Conservation (phyloP, 805 yeast species). For the Pichia rugopelliculosa region DNA sequence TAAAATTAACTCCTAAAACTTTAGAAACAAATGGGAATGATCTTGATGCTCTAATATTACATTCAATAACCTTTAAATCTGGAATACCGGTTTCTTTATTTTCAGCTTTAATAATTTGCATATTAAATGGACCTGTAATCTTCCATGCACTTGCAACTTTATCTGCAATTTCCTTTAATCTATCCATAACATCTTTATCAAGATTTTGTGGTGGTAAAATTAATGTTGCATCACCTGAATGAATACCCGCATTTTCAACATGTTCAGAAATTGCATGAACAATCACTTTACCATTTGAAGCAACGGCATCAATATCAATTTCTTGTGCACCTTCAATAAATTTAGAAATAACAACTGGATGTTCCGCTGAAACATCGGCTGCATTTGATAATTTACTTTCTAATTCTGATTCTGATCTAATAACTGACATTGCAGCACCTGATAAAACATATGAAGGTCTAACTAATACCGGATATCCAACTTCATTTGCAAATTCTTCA, state of each 20-base stretch:
- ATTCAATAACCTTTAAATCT: slow-evolving; percentile 90
- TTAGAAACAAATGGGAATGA: slow-evolving; percentile 99
- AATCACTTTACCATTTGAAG: slow-evolving; percentile 75
- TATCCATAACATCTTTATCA: slow-evolving; percentile 53
- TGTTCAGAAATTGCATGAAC: slow-evolving; percentile 97
- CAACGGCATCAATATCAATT: slow-evolving; percentile 96
- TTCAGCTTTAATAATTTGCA: slow-evolving; percentile 86
- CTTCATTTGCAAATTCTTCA: slow-evolving; percentile 72
- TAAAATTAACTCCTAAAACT: slow-evolving; percentile 90
- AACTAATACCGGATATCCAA: slow-evolving; percentile 91
- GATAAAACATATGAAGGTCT: slow-evolving; percentile 96
- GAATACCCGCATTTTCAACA: slow-evolving; percentile 97
- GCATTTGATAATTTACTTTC: slow-evolving; percentile 80
- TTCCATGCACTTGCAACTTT: slow-evolving; percentile 93
- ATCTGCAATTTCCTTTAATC: slow-evolving; percentile 83
- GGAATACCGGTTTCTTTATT: slow-evolving; percentile 47
- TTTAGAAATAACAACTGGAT: slow-evolving; percentile 95
- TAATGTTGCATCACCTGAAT: slow-evolving; percentile 97
- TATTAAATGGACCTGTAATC: slow-evolving; percentile 96
- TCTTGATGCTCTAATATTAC: slow-evolving; percentile 97
- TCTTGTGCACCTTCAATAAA: slow-evolving; percentile 95
- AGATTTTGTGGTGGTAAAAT: slow-evolving; percentile 86
- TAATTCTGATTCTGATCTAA: slow-evolving; percentile 69
- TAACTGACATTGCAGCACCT: slow-evolving; percentile 98
- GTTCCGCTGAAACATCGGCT: slow-evolving; percentile 87